Conservation (phyloP, 78 protist species). For the Cyanophora paradoxa region DNA sequence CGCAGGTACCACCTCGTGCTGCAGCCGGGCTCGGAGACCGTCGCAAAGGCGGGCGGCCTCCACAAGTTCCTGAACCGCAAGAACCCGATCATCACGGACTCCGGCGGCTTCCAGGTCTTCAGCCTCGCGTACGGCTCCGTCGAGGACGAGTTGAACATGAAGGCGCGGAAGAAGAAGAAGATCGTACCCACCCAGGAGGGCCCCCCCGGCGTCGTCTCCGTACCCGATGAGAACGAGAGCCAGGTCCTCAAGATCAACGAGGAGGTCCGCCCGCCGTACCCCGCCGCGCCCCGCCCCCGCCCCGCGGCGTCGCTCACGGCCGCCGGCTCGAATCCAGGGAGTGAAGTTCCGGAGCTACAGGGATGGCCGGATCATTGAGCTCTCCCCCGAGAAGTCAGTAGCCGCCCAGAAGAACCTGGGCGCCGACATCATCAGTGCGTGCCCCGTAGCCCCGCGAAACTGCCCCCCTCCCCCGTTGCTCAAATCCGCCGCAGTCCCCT, state of each 20-base stretch:
- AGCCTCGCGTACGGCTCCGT: not conserved
- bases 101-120: not conserved
- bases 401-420: too few relatives aligned
- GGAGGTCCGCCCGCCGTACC: not conserved
- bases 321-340: not conserved
- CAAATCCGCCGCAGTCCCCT: slow-evolving; percentile 70
- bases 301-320: not conserved
- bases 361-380: too few relatives aligned
- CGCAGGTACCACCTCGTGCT: not conserved
- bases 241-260: too few relatives aligned
- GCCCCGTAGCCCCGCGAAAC: too few relatives aligned
- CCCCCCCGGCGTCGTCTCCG: too few relatives aligned
- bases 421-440: slow-evolving; percentile 49
- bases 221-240: too few relatives aligned
- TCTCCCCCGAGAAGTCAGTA: too few relatives aligned
- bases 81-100: not conserved
- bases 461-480: too few relatives aligned
- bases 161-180: too few relatives aligned
- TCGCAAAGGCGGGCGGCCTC: not conserved
- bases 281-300: not conserved
- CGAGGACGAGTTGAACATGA: not conserved
- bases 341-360: too few relatives aligned
- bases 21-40: not conserved
- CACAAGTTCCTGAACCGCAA: not conserved
- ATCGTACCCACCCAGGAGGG: too few relatives aligned